Conservation (phyloP, 768 basidiomycete genomes). For the Auricularia heimuer region DNA sequence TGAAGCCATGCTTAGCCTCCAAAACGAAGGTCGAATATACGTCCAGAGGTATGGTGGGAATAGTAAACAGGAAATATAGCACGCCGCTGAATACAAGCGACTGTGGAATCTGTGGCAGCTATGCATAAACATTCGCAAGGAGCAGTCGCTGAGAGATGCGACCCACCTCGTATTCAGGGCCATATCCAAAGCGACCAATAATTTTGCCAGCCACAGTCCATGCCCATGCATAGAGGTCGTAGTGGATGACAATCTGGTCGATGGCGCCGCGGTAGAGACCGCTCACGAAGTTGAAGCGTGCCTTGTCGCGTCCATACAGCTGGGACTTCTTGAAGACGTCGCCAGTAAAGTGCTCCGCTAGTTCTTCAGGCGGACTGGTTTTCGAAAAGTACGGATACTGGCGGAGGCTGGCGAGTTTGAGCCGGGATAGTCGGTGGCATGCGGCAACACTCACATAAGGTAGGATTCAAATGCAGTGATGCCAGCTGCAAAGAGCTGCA, state of each 20-base stretch:
- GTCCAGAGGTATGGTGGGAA: slow-evolving; percentile 65
- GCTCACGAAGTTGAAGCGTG: slow-evolving; percentile 66
- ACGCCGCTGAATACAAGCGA: slow-evolving; percentile 69
- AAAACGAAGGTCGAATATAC: slow-evolving; percentile 87
- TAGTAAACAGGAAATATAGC: slow-evolving; percentile 52
- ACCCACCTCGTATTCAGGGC: slow-evolving; percentile 62
- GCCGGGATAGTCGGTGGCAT: neutral
- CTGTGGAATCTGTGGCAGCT: slow-evolving; percentile 57
- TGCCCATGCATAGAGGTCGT: slow-evolving; percentile 72
- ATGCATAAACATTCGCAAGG: neutral
- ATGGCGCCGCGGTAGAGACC: slow-evolving; percentile 64
- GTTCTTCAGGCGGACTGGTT: slow-evolving; percentile 55
- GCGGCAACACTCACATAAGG: slow-evolving; percentile 51
- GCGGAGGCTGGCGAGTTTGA: slow-evolving; percentile 37
- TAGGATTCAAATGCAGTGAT: slow-evolving; percentile 83
- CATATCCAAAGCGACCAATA: slow-evolving; percentile 49
- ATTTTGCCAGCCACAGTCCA: slow-evolving; percentile 57
- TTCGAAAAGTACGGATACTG: slow-evolving; percentile 83
- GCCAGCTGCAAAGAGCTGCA: slow-evolving; percentile 67
- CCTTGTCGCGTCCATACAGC: slow-evolving; percentile 84
- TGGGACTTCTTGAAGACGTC: slow-evolving; percentile 85
- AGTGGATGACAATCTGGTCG: slow-evolving; percentile 61
- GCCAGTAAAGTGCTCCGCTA: slow-evolving; percentile 56
- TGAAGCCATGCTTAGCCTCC: slow-evolving; percentile 94
- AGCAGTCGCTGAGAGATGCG: neutral